A percentile compares a stretch with the other conserved stretches of the same genome.
Evolutionary conservation across 768 basidiomycete genomes (phyloP).

Genomic region (Dentipellis fragilis): DNA sequence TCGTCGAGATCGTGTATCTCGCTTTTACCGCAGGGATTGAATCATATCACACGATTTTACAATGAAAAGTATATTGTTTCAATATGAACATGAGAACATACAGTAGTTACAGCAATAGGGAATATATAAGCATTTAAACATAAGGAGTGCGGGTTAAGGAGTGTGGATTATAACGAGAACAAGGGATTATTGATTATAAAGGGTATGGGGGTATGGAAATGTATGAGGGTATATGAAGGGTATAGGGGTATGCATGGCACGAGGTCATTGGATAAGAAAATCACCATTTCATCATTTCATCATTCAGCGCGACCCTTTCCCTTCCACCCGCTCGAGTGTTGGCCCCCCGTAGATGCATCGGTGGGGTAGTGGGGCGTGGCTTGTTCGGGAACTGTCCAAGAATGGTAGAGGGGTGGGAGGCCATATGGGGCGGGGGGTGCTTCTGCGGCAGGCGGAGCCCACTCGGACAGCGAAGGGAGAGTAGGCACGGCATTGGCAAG

Average conservation of each 20-base stretch:
- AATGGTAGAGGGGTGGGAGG: too few relatives aligned
- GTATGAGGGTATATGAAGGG: not conserved
- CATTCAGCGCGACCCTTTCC: not conserved
- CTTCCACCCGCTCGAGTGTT: too few relatives aligned
- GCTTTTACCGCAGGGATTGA: too few relatives aligned
- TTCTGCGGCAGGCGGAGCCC: too few relatives aligned
- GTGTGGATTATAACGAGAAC: not conserved
- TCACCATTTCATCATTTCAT: not conserved
- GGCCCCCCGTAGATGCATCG: too few relatives aligned
- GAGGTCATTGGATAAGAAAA: not conserved
- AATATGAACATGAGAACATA: not conserved
- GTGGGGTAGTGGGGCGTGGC: not conserved
- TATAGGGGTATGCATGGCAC: not conserved
- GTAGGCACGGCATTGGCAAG: too few relatives aligned
- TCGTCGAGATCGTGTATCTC: constrained; percentile 3
- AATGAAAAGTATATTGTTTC: not conserved
- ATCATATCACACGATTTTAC: too few relatives aligned
- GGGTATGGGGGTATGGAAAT: not conserved
- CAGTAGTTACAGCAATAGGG: not conserved
- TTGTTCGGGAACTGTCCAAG: not conserved
- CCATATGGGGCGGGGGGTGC: too few relatives aligned
- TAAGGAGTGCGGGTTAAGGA: not conserved
- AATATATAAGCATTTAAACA: not conserved
- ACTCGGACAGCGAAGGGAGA: too few relatives aligned
- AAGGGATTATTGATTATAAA: not conserved